Percentiles rank a stretch among this genome's conserved stretches.
phyloP scores from a whole-genome alignment of 208 protist species.

The Wallacemonas sp. region DNA sequence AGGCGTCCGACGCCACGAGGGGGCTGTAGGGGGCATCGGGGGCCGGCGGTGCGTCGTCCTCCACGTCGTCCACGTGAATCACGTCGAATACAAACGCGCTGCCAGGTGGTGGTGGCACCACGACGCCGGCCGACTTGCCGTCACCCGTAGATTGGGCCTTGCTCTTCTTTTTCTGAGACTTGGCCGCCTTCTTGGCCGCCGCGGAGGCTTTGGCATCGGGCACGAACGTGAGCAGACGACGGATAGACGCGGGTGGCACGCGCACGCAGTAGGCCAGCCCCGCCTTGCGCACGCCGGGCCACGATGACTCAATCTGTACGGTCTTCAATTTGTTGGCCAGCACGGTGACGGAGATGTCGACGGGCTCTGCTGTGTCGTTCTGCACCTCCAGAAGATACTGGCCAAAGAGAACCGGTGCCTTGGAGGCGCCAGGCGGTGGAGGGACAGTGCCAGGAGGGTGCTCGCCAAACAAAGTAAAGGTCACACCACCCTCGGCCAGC shows the following conservation, averaged over 20 bases:
- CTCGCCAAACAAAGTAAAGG: constrained; percentile 11
- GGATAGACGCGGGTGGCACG: constrained; percentile 10
- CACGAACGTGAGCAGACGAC: constrained; percentile 7
- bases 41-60: not conserved
- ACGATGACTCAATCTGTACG: constrained; percentile 1
- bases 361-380: not conserved
- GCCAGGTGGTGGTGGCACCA: not conserved
- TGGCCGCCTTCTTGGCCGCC: constrained; percentile 1
- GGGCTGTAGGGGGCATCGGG: constrained; percentile 11
- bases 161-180: constrained; percentile 5
- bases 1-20: not conserved
- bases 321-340: constrained; percentile 14
- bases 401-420: not conserved
- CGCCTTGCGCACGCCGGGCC: constrained; percentile 7
- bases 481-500: constrained; percentile 1
- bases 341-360: constrained; percentile 3
- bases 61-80: not conserved
- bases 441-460: not conserved
- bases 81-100: constrained; percentile 13
- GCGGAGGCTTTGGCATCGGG: constrained; percentile 7
- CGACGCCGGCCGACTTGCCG: not conserved
- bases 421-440: not conserved
- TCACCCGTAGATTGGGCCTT: too few species aligned
- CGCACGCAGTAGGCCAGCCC: constrained; percentile 8
- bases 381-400: constrained; percentile 10